These are phyloP conservation scores for Cucurbita ficifolia DNA, from an alignment of 306 rosid genomes.

Conservation along the genomic window DNA sequence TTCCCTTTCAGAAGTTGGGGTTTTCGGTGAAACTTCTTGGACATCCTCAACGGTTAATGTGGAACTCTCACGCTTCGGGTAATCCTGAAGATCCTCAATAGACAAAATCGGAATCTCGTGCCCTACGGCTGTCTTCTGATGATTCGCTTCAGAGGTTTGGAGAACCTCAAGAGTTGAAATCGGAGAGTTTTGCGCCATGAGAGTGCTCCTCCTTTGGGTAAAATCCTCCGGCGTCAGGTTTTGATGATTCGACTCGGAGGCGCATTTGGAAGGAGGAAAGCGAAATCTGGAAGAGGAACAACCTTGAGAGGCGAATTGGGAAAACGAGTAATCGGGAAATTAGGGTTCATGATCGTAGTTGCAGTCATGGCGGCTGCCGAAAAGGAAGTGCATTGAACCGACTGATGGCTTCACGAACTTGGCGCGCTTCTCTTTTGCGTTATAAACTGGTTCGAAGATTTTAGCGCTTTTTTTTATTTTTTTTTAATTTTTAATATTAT, in stretches of 20 bases:
- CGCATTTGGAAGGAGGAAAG: background rate
- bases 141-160: background rate
- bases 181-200: background rate
- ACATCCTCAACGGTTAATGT: background rate
- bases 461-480: too few relatives aligned
- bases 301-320: background rate
- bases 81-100: background rate
- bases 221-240: background rate
- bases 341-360: background rate
- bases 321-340: background rate
- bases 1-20: background rate
- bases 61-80: background rate
- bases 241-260: background rate
- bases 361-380: background rate
- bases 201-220: background rate
- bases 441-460: too few relatives aligned
- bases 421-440: too few relatives aligned
- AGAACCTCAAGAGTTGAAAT: background rate
- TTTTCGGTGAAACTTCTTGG: background rate
- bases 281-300: background rate
- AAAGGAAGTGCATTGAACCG: too few relatives aligned
- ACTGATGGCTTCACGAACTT: too few relatives aligned
- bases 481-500: too few relatives aligned
- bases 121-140: background rate
- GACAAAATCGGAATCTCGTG: background rate